Percentiles rank a stretch among this genome's conserved stretches.
Conservation (phyloP, 1,139 yeast genomes). For the Debaryomyces psychrophilus region DNA sequence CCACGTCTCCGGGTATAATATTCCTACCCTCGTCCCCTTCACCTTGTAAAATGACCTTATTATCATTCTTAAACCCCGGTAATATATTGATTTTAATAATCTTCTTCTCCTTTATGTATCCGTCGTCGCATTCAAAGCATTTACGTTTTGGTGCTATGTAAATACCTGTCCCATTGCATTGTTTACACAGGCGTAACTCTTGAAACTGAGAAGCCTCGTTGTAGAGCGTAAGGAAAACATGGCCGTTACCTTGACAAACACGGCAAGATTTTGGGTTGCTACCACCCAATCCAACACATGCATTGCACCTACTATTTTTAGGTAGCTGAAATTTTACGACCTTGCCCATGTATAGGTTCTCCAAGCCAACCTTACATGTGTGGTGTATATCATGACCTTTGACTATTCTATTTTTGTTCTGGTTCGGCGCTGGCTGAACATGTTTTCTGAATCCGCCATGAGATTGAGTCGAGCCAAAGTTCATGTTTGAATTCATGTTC, state of each 20-base stretch:
- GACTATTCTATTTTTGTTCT: conserved; percentile 14
- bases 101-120: conserved; percentile 48
- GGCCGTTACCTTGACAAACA: conserved; percentile 44
- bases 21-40: conserved; percentile 68
- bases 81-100: conserved; percentile 53
- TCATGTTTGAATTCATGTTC: conserved; percentile 15
- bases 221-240: conserved; percentile 33
- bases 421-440: conserved; percentile 26
- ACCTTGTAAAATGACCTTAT: conserved; percentile 52
- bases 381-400: conserved; percentile 48
- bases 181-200: conserved; percentile 37
- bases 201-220: conserved; percentile 40
- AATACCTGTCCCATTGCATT: conserved; percentile 43
- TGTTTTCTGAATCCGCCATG: conserved; percentile 20
- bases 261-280: conserved; percentile 36
- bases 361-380: conserved; percentile 39
- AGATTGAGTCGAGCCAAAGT: background rate
- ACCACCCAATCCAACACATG: conserved; percentile 45
- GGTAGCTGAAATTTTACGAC: conserved; percentile 45
- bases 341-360: conserved; percentile 44
- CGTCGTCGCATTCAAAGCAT: conserved; percentile 37
- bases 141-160: conserved; percentile 24
- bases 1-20: conserved; percentile 67
- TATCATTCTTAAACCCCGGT: conserved; percentile 58
- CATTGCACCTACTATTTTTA: conserved; percentile 35